These are phyloP conservation scores for Naganishia kalamii DNA, from an alignment of 768 basidiomycete genomes.

Conservation along the genomic window DNA sequence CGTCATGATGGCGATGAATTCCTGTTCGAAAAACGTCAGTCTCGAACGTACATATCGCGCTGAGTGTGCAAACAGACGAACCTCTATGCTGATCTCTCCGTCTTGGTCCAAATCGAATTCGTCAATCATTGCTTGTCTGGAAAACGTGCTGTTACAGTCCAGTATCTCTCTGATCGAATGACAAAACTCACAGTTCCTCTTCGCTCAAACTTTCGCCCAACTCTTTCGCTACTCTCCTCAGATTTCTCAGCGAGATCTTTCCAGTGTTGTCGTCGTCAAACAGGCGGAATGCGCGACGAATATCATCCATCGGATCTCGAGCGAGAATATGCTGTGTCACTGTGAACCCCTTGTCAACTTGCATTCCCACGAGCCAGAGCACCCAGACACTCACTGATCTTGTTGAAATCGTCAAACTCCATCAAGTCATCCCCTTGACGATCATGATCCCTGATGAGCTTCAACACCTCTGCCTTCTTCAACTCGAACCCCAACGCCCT, in stretches of 20 bases:
- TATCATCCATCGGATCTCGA: constrained; percentile 93
- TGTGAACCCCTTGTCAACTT: constrained; percentile 39
- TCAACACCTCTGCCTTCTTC: constrained; percentile 97
- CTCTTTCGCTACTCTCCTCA: constrained; percentile 90
- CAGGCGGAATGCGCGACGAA: constrained; percentile 87
- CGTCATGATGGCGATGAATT: constrained; percentile 95
- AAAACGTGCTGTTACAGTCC: not conserved
- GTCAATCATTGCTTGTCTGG: constrained; percentile 98
- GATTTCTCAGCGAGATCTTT: constrained; percentile 82
- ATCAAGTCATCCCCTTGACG: constrained; percentile 67
- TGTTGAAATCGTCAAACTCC: constrained; percentile 87
- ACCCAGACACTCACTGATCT: constrained; percentile 64
- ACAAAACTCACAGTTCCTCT: constrained; percentile 76
- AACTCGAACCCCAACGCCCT: constrained; percentile 93
- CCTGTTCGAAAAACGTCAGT: constrained; percentile 55
- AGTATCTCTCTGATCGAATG: not conserved
- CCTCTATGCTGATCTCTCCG: constrained; percentile 70
- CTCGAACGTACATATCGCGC: not conserved
- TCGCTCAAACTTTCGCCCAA: constrained; percentile 92
- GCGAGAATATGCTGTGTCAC: constrained; percentile 91
- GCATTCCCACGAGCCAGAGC: not conserved
- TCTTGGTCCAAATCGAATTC: constrained; percentile 99
- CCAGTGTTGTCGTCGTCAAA: constrained; percentile 96
- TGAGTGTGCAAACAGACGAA: not conserved
- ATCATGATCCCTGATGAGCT: constrained; percentile 84